Conservation (phyloP, 257 asterid genomes). For the Capsicum chinense region DNA sequence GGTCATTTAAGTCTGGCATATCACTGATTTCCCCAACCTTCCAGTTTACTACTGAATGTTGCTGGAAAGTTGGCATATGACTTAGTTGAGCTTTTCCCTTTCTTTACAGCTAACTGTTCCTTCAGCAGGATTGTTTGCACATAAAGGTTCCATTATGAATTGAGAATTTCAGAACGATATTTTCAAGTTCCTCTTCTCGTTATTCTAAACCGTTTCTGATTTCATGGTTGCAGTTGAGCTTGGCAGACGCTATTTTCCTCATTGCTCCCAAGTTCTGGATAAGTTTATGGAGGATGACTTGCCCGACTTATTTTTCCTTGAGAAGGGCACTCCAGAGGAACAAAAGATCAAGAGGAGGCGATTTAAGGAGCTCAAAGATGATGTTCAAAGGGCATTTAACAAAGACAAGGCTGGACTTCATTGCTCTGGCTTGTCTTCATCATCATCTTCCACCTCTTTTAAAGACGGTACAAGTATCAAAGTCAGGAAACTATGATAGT, state of each 20-base stretch:
- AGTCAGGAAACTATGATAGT: constrained; percentile 41
- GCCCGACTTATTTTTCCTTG: constrained; percentile 57
- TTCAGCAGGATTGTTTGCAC: neutral
- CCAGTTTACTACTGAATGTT: neutral
- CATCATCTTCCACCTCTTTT: constrained; percentile 45
- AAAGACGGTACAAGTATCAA: constrained; percentile 38
- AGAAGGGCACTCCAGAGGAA: constrained; percentile 70
- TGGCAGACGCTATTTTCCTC: constrained; percentile 68
- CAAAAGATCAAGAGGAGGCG: constrained; percentile 56
- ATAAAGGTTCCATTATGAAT: neutral
- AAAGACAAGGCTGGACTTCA: constrained; percentile 69
- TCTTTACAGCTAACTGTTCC: constrained; percentile 4
- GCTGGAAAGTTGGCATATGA: neutral
- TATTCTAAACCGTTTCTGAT: constrained; percentile 1
- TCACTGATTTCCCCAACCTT: neutral
- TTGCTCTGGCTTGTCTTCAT: constrained; percentile 51
- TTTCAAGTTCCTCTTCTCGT: neutral
- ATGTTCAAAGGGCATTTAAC: constrained; percentile 66
- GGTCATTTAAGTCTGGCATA: constrained; percentile 1
- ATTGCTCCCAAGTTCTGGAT: constrained; percentile 76
- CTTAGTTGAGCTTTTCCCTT: neutral
- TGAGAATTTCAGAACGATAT: neutral
- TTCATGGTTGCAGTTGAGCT: constrained; percentile 60
- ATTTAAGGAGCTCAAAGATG: constrained; percentile 64
- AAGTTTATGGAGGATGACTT: constrained; percentile 71